phyloP scores from a whole-genome alignment of 257 asterid genomes.

The Fraxinus americana region DNA sequence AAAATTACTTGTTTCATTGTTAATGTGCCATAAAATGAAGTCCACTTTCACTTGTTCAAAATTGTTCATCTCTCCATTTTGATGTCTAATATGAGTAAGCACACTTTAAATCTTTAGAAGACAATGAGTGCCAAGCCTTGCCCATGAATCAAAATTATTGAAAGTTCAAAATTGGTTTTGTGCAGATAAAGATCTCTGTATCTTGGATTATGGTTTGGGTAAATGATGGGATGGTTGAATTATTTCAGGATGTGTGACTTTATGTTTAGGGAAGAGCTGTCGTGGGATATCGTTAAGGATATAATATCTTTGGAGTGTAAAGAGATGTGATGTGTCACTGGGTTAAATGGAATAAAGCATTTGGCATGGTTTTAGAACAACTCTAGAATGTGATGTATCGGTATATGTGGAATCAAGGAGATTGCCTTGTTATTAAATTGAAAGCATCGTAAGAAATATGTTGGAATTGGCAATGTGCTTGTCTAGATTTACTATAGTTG shows the following conservation, averaged over 20 bases:
- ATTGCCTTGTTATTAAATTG: not conserved
- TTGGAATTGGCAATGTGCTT: not conserved
- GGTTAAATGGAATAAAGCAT: not conserved
- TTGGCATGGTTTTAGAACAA: not conserved
- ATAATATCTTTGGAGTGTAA: not conserved
- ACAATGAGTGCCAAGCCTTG: not conserved
- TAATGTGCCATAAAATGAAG: not conserved
- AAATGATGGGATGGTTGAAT: not conserved
- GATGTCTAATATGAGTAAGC: not conserved
- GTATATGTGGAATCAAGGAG: not conserved
- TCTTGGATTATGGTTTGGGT: not conserved
- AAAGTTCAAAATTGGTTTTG: not conserved
- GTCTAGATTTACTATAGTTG: not conserved
- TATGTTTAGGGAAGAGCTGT: not conserved
- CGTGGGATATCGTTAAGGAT: not conserved
- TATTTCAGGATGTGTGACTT: not conserved
- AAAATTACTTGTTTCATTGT: constrained; percentile 5
- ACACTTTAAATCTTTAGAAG: not conserved
- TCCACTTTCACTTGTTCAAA: not conserved
- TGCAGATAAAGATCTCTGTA: not conserved
- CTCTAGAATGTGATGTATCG: not conserved
- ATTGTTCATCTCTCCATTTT: not conserved
- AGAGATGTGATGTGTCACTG: not conserved
- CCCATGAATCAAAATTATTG: not conserved
- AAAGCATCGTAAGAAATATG: not conserved